Evolutionary conservation across 1,139 yeast genomes (phyloP), one percentile per base, ranked within the genome.

Genomic region (Tardiomyces blankii): DNA sequence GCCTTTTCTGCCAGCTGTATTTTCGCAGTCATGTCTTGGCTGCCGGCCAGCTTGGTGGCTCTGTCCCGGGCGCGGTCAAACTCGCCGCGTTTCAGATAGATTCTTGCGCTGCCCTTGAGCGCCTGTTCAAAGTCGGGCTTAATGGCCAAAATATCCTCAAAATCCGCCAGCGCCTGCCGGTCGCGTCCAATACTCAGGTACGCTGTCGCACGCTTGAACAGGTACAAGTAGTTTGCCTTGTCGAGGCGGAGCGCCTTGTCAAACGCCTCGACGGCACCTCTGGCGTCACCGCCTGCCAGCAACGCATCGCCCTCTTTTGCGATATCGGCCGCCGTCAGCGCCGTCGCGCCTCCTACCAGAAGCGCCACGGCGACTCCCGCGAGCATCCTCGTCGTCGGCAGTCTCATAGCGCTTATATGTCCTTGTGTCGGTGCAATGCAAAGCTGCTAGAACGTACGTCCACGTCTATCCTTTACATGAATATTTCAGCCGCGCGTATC

Each of bases 221-320:
- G 49, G n/a, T 60, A 57, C 49, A 64, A 48, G 48, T 61, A 63
- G 51, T 64, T 62, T n/a, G 44, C 44, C 18, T 65, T 65, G 23
- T 60, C 57, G n/a, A 49, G 47, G 23, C 53, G 48, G 23, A 64
- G 49, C 3, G 63, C 65, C 27, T 54, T 52, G 44, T 63, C 63
- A 45, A 60, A 64, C 86, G 70, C 93, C 72, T 60, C 76, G 72
- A 70, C 80, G 83, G 39, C 39, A 6, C 19, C 39, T 4, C 19
- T 18, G 21, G 13, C 18, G 13, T 35, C 19, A 12, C 39, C 39
- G 11, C 39, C 5, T 3, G n/a, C 21, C 13, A 35, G 21, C 19
- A 16, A 5, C 19, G 3, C n/a, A 12, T 35, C 39, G 39, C 39
- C 39, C 19, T 7, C 9, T 5, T 14, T 16, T 18, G 39, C 19